Evolutionary conservation across 2,329 filamentous ascomycete genomes (phyloP).

Genomic region (Emmonsia crescens): DNA sequence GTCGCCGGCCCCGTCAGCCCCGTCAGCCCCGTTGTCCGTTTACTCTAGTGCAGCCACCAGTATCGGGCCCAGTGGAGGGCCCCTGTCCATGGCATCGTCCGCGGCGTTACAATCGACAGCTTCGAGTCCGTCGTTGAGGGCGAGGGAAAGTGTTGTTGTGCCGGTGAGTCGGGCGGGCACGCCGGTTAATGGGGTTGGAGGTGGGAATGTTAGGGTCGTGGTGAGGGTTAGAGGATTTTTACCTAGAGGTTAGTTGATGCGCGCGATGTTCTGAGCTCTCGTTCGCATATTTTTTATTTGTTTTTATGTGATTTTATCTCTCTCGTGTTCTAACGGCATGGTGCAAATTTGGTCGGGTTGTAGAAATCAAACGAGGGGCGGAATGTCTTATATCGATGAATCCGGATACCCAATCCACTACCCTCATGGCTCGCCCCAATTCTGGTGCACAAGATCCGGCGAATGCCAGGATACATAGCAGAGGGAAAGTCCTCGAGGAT

Average conservation of each 20-base stretch:
- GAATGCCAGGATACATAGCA: slow-evolving; percentile 51
- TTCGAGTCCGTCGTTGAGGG: slow-evolving; percentile 67
- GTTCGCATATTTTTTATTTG: not conserved
- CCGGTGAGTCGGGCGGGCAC: slow-evolving; percentile 34
- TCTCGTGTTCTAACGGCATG: not conserved
- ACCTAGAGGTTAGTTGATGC: slow-evolving; percentile 52
- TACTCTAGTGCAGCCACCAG: slow-evolving; percentile 28
- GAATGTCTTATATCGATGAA: slow-evolving; percentile 89
- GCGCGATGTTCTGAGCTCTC: not conserved
- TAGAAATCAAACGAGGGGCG: slow-evolving; percentile 71
- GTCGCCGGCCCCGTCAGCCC: slow-evolving; percentile 23
- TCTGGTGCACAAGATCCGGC: slow-evolving; percentile 36
- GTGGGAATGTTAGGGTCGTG: slow-evolving; percentile 72
- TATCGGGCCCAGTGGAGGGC: slow-evolving; percentile 24
- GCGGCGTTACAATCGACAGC: slow-evolving; percentile 48
- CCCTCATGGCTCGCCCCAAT: slow-evolving; percentile 59
- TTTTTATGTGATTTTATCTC: not conserved
- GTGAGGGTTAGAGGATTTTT: slow-evolving; percentile 72
- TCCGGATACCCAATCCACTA: slow-evolving; percentile 74
- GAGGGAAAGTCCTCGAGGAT: slow-evolving; percentile 65
- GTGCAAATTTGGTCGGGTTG: not conserved
- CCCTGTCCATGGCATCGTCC: slow-evolving; percentile 25
- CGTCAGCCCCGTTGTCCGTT: slow-evolving; percentile 20
- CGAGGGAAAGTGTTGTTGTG: slow-evolving; percentile 56
- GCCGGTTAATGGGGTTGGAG: slow-evolving; percentile 23